A percentile compares a stretch with the other conserved stretches of the same genome.
Conservation (phyloP, 2,329 filamentous ascomycete species). For the Lecanicillium sp. region DNA sequence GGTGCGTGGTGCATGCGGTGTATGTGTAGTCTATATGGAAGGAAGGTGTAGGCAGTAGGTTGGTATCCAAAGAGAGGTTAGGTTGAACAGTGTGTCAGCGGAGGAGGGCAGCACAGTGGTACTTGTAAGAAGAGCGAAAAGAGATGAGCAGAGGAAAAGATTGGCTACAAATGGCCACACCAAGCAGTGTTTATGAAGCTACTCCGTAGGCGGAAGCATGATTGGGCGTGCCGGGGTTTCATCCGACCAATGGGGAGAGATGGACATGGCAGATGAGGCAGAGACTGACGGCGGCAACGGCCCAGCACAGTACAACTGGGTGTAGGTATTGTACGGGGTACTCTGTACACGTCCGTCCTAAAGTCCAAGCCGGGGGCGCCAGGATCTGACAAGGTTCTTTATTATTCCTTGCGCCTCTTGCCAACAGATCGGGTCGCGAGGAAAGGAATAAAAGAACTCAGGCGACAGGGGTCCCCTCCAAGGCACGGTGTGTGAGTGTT, state of each 20-base stretch:
- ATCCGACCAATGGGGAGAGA: conserved; percentile 29
- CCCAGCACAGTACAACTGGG: conserved; percentile 19
- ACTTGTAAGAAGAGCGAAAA: conserved; percentile 12
- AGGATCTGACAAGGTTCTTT: neutral
- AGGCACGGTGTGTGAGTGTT: neutral
- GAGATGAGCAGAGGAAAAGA: conserved; percentile 6
- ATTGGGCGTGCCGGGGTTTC: conserved; percentile 29
- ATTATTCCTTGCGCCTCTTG: conserved; percentile 5
- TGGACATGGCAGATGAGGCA: conserved; percentile 29
- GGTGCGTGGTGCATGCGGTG: neutral
- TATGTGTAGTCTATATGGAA: conserved; percentile 3
- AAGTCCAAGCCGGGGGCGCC: conserved; percentile 1
- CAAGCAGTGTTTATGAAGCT: conserved; percentile 24
- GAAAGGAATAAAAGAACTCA: neutral
- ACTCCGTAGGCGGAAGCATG: conserved; percentile 24
- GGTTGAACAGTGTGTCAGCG: conserved; percentile 5
- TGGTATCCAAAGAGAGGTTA: conserved; percentile 9
- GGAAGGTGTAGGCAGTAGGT: conserved; percentile 3
- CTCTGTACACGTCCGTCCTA: conserved; percentile 8
- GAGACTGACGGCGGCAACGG: conserved; percentile 27
- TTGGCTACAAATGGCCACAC: conserved; percentile 17
- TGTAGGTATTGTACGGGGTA: conserved; percentile 10
- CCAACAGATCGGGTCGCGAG: conserved; percentile 11
- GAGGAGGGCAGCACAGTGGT: conserved; percentile 11
- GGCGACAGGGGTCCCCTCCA: conserved; percentile 1